Percentiles rank a stretch among this genome's conserved stretches.
phyloP scores from a whole-genome alignment of 192 early-diverging fungal species.

The Diversispora eburnea region DNA sequence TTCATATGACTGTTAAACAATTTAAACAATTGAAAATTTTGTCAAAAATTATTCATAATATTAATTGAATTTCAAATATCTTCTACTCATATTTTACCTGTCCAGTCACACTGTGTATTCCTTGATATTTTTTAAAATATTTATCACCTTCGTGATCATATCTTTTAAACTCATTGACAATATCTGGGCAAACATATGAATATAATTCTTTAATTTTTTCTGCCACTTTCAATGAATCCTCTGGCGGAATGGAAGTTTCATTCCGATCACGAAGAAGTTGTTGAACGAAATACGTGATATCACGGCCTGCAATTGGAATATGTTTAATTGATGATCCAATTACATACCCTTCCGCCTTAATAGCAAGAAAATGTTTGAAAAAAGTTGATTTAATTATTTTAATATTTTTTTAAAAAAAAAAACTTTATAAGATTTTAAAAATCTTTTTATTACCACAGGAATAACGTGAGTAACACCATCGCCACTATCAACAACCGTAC shows the following conservation, averaged over 20 bases:
- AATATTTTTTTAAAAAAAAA: not conserved
- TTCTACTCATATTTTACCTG: constrained; percentile 50
- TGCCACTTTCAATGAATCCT: constrained; percentile 93
- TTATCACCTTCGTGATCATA: constrained; percentile 87
- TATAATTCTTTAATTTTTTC: constrained; percentile 96
- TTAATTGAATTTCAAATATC: too few relatives aligned
- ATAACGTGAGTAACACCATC: constrained; percentile 99
- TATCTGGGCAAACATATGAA: constrained; percentile 95
- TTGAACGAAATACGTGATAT: constrained; percentile 97
- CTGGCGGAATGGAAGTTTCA: constrained; percentile 93
- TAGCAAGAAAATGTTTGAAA: too few relatives aligned
- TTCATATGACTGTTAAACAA: constrained; percentile 66
- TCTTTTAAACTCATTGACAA: constrained; percentile 95
- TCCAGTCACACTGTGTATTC: constrained; percentile 80
- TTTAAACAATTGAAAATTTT: constrained; percentile 1
- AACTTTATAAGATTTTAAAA: not conserved
- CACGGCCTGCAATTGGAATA: constrained; percentile 97
- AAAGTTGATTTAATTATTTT: too few relatives aligned
- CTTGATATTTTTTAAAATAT: constrained; percentile 85
- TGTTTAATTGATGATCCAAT: constrained; percentile 97
- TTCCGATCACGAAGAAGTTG: constrained; percentile 93
- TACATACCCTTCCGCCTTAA: constrained; percentile 94
- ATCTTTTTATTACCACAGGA: constrained; percentile 70
- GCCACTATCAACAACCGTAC: constrained; percentile 97
- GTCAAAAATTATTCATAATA: not conserved